Base-by-base conservation (phyloP, 176 grass and related monocot species). In the Musa itinerans region DNA sequence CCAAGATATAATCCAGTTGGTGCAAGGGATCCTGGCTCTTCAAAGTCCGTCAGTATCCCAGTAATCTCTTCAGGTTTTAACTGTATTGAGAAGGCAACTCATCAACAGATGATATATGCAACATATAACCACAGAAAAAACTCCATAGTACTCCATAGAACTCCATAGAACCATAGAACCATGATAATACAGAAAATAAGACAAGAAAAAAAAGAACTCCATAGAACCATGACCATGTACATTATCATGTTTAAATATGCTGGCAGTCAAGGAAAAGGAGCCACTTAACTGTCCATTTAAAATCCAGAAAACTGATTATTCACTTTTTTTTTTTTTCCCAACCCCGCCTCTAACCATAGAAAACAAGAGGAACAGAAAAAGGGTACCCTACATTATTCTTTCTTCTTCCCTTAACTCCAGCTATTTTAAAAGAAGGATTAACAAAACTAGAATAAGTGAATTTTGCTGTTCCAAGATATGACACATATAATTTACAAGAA, bases 1-100 rank as follows among this genome's bases (percentile, higher is more conserved):
- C 52, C 71, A 55, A 73, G 71, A 54, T 55, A 26, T 54, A 73
- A 73, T 54, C 71, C 50, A 50, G 50, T 54, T 25, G 71, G 50
- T 16, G 71, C 71, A 29, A 73, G 71, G 16, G 71, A 54, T 55
- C 71, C 71, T 8, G 52, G 71, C 6, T 16, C 71, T 6, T 73
- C 52, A 55, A 73, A 55, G 71, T 73, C 71, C 3, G 0, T 27
- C 52, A 24, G 29, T 2, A 73, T 55, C 16, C 52, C 50, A 55
- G 19, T 16, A 27, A 73, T 54, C 52, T 73, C 71, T 26, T 73
- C 71, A 73, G 52, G 71, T 54, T 55, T 73, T 11, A 24, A 54
- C 71, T 73, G 71, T 23, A 73, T 73, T 26, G 52, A 27, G 13
- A 55, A 70, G 16, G 50, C 8, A n/a, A 20, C 17, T 2, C 16